Conservation (phyloP, 805 yeast genomes). For the Candida silvicultrix region DNA sequence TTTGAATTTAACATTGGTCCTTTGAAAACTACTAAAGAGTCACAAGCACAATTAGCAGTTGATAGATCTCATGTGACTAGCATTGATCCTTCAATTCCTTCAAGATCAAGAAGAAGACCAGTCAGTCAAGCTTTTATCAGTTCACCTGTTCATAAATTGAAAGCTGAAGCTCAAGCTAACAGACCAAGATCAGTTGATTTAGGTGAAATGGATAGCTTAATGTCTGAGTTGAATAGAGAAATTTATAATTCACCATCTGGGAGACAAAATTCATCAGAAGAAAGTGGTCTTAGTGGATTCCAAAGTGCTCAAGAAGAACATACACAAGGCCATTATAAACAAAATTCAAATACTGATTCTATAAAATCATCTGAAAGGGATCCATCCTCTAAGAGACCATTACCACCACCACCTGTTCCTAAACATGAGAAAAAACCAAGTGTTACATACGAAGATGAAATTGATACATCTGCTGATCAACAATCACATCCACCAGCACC, state of each 20-base stretch:
- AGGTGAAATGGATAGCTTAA: conserved; percentile 7
- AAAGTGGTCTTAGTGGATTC: not conserved
- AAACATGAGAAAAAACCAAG: conserved; percentile 14
- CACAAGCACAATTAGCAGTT: conserved; percentile 1
- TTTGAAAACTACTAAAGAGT: conserved; percentile 12
- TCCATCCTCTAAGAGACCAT: conserved; percentile 3
- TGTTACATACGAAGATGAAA: not conserved
- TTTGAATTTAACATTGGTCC: conserved; percentile 19
- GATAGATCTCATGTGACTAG: conserved; percentile 10
- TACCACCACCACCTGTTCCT: conserved; percentile 23
- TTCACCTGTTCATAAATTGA: not conserved
- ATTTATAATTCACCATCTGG: conserved; percentile 1
- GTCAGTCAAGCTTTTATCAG: conserved; percentile 8
- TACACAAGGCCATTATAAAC: not conserved
- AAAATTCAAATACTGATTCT: not conserved
- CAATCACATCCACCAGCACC: too few species aligned
- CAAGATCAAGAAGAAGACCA: conserved; percentile 25
- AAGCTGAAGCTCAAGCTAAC: not conserved
- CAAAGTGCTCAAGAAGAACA: not conserved
- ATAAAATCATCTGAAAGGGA: not conserved
- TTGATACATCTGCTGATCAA: not conserved
- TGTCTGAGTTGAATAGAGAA: conserved; percentile 8
- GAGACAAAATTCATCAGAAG: not conserved
- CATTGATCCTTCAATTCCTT: conserved; percentile 18
- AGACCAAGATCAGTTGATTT: conserved; percentile 10